These are phyloP conservation scores for Microdochium trichocladiopsis DNA, from an alignment of 2,329 filamentous ascomycete genomes.

Conservation along the genomic window DNA sequence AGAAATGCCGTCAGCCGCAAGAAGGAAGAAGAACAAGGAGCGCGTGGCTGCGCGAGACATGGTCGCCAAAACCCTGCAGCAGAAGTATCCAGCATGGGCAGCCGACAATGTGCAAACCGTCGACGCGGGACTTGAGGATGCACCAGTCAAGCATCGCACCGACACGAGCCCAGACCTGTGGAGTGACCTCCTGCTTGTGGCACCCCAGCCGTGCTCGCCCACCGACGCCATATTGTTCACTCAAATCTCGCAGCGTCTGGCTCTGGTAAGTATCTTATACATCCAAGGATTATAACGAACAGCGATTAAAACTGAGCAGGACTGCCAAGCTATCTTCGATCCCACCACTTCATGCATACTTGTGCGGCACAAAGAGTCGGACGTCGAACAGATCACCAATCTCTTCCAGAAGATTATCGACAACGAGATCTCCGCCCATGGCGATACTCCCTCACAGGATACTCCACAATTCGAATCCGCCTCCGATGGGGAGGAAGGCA, in stretches of 20 bases:
- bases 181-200: background rate
- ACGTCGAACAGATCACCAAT: background rate
- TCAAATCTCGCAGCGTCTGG: no score
- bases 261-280: background rate
- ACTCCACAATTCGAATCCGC: background rate
- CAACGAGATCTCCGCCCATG: background rate
- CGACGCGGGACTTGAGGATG: background rate
- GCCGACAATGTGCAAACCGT: background rate
- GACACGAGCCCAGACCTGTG: background rate
- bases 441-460: background rate
- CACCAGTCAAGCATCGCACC: background rate
- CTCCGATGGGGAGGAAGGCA: background rate
- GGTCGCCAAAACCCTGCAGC: background rate
- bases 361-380: background rate
- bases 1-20: background rate
- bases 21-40: background rate
- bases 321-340: background rate
- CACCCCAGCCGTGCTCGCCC: background rate
- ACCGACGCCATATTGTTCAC: background rate
- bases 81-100: background rate
- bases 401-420: background rate
- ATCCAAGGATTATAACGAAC: background rate
- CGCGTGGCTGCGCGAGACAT: background rate
- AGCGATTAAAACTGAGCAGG: background rate
- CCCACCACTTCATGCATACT: background rate